These are phyloP conservation scores for Diversispora epigaea DNA, from an alignment of 192 early-diverging fungal genomes.

Conservation along the genomic window DNA sequence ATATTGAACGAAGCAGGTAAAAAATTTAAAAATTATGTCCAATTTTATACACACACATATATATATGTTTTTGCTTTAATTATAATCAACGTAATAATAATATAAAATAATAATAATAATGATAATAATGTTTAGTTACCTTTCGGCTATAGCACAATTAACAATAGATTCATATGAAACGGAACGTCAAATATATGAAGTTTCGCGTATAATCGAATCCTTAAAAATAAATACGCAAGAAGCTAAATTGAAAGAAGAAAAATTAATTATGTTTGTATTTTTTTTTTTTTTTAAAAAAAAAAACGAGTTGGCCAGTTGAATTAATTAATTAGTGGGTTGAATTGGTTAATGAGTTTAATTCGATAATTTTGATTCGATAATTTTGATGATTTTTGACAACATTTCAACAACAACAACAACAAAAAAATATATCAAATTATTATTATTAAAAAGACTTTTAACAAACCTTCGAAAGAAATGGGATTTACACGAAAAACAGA, in stretches of 20 bases:
- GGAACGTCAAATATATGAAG: background rate
- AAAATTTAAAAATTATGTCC: background rate
- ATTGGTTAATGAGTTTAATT: too few relatives aligned
- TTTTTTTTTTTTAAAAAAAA: background rate
- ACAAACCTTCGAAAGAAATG: background rate
- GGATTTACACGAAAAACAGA: background rate
- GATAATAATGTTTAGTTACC: background rate
- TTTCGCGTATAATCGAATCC: background rate
- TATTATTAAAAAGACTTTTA: background rate
- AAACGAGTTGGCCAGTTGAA: background rate
- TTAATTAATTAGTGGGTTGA: too few relatives aligned
- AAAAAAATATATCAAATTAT: background rate
- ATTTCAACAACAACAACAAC: too few relatives aligned
- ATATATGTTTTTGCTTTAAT: too few relatives aligned
- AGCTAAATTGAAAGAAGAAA: background rate
- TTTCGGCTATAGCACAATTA: constrained; percentile 1
- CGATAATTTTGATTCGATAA: too few relatives aligned
- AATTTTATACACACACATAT: too few relatives aligned
- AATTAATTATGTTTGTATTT: background rate
- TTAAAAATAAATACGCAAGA: background rate
- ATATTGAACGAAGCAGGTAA: constrained; percentile 17
- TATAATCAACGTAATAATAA: too few relatives aligned
- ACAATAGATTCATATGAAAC: background rate
- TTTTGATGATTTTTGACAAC: too few relatives aligned
- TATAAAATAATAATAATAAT: background rate